These are phyloP conservation scores for Colletotrichum godetiae DNA, from an alignment of 2,329 filamentous ascomycete genomes.

Conservation along the genomic window DNA sequence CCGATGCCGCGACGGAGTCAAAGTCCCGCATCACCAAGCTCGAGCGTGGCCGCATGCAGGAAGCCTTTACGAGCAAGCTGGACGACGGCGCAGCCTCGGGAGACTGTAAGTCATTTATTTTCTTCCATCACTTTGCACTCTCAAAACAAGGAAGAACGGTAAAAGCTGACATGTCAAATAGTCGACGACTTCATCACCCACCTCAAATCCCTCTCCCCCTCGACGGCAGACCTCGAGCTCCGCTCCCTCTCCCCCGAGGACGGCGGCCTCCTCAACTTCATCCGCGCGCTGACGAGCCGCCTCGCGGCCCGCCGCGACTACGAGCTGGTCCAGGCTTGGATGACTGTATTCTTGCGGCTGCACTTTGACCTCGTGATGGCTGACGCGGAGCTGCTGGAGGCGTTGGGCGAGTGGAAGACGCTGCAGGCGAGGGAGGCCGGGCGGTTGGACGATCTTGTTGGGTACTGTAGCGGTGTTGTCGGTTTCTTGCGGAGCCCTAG, in stretches of 20 bases:
- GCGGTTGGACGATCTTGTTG: conserved; percentile 80
- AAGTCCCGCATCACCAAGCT: conserved; percentile 77
- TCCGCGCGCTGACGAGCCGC: conserved; percentile 80
- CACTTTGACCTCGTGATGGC: conserved; percentile 72
- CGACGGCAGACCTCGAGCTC: conserved; percentile 90
- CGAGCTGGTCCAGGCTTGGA: conserved; percentile 96
- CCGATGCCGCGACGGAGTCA: conserved; percentile 46
- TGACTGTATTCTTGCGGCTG: conserved; percentile 89
- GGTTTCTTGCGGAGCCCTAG: conserved; percentile 78
- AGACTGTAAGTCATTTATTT: conserved; percentile 65
- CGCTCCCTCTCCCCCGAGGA: conserved; percentile 76
- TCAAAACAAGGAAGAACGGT: conserved; percentile 12
- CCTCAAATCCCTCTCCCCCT: conserved; percentile 83
- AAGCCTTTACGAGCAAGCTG: conserved; percentile 69
- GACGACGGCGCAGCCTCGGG: conserved; percentile 63
- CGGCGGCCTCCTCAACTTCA: conserved; percentile 83
- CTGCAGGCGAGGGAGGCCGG: conserved; percentile 78
- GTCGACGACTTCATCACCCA: conserved; percentile 78
- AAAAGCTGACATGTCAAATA: conserved; percentile 44
- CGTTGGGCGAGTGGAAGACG: conserved; percentile 76
- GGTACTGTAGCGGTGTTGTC: conserved; percentile 89
- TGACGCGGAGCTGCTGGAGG: conserved; percentile 64
- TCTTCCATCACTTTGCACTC: not conserved
- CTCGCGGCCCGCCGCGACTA: conserved; percentile 82
- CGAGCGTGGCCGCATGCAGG: conserved; percentile 67